Percentiles rank a stretch among this genome's conserved stretches.
Conservation (phyloP, 192 early-diverging fungal species). For the Podila epicladia region DNA sequence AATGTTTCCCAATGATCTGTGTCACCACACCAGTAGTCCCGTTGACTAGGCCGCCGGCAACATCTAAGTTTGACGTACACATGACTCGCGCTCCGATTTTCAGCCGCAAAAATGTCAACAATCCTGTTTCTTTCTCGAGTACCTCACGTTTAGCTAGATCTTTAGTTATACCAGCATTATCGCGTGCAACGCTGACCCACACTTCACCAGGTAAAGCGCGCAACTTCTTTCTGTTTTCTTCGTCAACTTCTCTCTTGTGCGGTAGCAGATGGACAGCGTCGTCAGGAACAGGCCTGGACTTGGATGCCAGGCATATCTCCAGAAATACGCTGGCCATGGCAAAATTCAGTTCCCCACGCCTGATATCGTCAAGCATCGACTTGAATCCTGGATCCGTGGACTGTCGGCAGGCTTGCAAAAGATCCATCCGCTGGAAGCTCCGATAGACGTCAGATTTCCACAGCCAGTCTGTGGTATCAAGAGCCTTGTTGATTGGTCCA, state of each 20-base stretch:
- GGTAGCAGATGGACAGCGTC: constrained; percentile 7
- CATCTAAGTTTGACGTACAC: constrained; percentile 15
- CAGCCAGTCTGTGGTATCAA: constrained; percentile 13
- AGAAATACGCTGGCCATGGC: background rate
- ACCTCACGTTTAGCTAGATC: background rate
- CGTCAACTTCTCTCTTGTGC: background rate
- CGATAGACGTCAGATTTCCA: constrained; percentile 15
- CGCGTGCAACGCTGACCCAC: background rate
- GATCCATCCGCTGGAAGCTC: constrained; percentile 7
- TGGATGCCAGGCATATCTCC: background rate
- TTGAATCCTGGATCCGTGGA: constrained; percentile 9
- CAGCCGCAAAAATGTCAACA: background rate
- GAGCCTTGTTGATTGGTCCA: constrained; percentile 13
- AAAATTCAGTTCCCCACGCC: background rate
- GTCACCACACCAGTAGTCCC: constrained; percentile 11
- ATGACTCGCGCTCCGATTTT: constrained; percentile 20
- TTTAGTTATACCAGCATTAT: constrained; percentile 3
- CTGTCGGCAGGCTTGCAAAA: constrained; percentile 15
- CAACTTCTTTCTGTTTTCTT: background rate
- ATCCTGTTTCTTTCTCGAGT: constrained; percentile 10
- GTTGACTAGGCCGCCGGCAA: constrained; percentile 13
- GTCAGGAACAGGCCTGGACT: background rate
- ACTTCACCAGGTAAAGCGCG: background rate
- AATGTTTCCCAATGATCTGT: background rate
- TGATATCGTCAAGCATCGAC: constrained; percentile 5